Conservation (phyloP, 768 basidiomycete species). For the Lactarius trivialis region DNA sequence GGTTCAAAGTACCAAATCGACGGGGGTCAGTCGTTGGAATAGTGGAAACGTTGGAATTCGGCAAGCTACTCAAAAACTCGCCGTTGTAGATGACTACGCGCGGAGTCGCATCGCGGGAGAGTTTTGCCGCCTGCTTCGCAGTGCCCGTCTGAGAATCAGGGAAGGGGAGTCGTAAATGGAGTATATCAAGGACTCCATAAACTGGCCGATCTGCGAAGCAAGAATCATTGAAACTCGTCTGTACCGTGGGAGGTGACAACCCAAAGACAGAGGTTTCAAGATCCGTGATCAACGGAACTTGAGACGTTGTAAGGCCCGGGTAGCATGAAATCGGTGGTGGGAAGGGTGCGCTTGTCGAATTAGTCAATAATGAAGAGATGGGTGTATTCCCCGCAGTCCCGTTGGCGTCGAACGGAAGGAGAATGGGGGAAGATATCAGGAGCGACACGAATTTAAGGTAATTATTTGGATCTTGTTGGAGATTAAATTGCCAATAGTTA, state of each 20-base stretch:
- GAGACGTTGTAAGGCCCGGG: constrained; percentile 40
- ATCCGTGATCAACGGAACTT: constrained; percentile 37
- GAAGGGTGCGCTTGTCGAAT: constrained; percentile 39
- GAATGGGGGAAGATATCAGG: constrained; percentile 40
- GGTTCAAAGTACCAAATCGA: constrained; percentile 48
- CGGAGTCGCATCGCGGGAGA: constrained; percentile 39
- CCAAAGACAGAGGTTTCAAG: constrained; percentile 50
- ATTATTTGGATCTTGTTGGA: constrained; percentile 40
- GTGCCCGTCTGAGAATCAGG: constrained; percentile 37
- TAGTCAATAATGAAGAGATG: constrained; percentile 37
- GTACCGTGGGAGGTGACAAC: constrained; percentile 31
- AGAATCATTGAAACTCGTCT: constrained; percentile 38
- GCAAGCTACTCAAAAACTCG: constrained; percentile 43
- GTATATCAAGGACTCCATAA: constrained; percentile 56
- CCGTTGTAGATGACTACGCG: constrained; percentile 50
- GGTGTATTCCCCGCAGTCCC: constrained; percentile 27
- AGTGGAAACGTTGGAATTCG: constrained; percentile 33
- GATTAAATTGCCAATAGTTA: constrained; percentile 49
- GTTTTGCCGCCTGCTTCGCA: constrained; percentile 44
- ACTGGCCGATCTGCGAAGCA: constrained; percentile 54
- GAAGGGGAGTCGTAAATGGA: constrained; percentile 55
- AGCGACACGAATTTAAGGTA: constrained; percentile 43
- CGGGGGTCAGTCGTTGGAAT: constrained; percentile 39
- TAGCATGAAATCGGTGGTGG: constrained; percentile 58
- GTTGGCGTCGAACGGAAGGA: constrained; percentile 55